Conservation (phyloP, 2,329 filamentous ascomycete genomes). For the Sporothrix schenckii region DNA sequence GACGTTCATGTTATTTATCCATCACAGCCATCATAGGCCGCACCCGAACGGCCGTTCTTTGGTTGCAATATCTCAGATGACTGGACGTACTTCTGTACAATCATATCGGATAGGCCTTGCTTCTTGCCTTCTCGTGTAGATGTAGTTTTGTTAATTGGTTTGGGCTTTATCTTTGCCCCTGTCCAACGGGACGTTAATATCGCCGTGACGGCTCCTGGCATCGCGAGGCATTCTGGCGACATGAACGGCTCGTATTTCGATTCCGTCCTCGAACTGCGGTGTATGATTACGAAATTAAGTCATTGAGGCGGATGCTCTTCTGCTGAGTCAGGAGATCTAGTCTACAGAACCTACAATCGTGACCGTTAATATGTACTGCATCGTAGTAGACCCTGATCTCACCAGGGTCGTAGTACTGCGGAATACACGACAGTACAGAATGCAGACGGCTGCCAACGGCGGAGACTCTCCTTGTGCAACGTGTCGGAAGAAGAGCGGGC, state of each 20-base stretch:
- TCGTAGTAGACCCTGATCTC: neutral
- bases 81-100: neutral
- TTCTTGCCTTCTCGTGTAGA: neutral
- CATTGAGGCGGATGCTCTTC: neutral
- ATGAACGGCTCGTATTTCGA: neutral
- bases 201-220: slow-evolving; percentile 4
- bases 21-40: slow-evolving; percentile 14
- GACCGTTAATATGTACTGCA: too few species aligned
- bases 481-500: neutral
- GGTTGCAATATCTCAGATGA: neutral
- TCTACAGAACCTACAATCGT: neutral
- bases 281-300: neutral
- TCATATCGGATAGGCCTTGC: neutral
- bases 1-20: slow-evolving; percentile 5
- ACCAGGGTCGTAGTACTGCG: slow-evolving; percentile 8
- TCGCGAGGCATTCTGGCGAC: slow-evolving; percentile 5
- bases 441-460: slow-evolving; percentile 3
- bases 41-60: slow-evolving; percentile 10
- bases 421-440: slow-evolving; percentile 5
- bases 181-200: slow-evolving; percentile 3
- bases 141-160: too few species aligned
- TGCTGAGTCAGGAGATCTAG: neutral
- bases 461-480: neutral
- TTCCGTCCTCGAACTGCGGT: too few species aligned
- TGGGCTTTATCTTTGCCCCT: neutral